Evolutionary conservation across 371 early-diverging fungal species (phyloP).

Genomic region (Rhizomucor miehei): DNA sequence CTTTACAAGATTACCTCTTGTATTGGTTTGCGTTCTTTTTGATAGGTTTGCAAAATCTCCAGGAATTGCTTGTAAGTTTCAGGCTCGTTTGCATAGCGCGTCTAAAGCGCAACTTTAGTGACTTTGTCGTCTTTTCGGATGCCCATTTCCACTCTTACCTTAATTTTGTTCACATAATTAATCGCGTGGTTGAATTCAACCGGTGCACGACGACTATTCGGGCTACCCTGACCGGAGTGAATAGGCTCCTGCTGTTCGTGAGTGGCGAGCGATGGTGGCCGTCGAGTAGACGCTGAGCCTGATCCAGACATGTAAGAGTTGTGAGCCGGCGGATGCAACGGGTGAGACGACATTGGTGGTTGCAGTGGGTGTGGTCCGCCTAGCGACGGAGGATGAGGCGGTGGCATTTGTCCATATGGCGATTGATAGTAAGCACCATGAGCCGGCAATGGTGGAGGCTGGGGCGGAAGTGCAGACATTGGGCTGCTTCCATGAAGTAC

Average conservation of each 20-base stretch:
- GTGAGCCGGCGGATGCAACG: conserved; percentile 9
- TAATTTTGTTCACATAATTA: conserved; percentile 95
- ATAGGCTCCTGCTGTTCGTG: conserved; percentile 6
- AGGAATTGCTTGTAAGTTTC: conserved; percentile 92
- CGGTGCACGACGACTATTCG: conserved; percentile 33
- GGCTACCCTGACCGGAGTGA: conserved; percentile 2
- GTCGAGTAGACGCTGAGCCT: neutral
- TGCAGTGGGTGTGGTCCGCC: conserved; percentile 6
- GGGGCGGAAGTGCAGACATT: conserved; percentile 6
- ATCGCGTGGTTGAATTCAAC: conserved; percentile 96
- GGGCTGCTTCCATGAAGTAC: conserved; percentile 1
- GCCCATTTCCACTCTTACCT: conserved; percentile 56
- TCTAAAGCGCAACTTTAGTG: conserved; percentile 43
- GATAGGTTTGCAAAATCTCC: conserved; percentile 90
- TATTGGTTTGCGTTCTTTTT: conserved; percentile 85
- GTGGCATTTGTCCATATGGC: conserved; percentile 15
- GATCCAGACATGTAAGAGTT: conserved; percentile 9
- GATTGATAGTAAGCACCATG: conserved; percentile 7
- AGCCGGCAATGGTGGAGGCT: conserved; percentile 7
- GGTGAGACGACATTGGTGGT: conserved; percentile 8
- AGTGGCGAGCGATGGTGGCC: conserved; percentile 4
- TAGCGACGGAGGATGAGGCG: conserved; percentile 11
- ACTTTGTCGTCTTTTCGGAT: neutral
- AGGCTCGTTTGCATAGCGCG: conserved; percentile 80
- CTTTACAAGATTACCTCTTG: conserved; percentile 57